phyloP scores from a whole-genome alignment of 805 yeast species.

The Pichia sporocuriosa region DNA sequence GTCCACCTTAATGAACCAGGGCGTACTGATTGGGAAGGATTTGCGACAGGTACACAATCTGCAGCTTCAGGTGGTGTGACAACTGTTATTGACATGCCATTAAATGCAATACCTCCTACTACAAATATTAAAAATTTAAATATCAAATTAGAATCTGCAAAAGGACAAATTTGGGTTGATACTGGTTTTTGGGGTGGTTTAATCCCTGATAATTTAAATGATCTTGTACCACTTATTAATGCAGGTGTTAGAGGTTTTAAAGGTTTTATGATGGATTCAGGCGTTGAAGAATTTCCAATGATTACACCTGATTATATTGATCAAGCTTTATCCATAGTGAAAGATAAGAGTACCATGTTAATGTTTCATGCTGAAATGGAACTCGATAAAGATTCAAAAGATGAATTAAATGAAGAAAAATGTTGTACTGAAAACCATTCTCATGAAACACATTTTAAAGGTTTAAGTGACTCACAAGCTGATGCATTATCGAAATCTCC shows the following conservation, averaged over 20 bases:
- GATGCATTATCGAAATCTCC: conserved; percentile 50
- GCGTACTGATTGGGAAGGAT: conserved; percentile 98
- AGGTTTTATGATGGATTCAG: conserved; percentile 86
- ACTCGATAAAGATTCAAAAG: conserved; percentile 9
- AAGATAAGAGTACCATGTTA: conserved; percentile 59
- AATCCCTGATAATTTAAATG: conserved; percentile 67
- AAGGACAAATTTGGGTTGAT: conserved; percentile 83
- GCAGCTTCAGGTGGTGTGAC: conserved; percentile 97
- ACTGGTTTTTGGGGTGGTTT: conserved; percentile 97
- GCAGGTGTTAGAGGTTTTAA: conserved; percentile 93
- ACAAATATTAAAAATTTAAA: conserved; percentile 74
- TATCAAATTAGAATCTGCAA: conserved; percentile 70
- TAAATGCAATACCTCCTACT: conserved; percentile 94
- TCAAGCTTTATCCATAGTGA: conserved; percentile 56
- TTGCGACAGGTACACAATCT: conserved; percentile 90
- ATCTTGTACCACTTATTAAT: conserved; percentile 66
- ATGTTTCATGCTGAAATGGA: conserved; percentile 94
- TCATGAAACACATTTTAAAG: conserved; percentile 3
- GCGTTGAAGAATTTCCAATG: conserved; percentile 95
- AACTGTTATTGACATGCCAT: conserved; percentile 92
- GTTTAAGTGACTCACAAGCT: conserved; percentile 44
- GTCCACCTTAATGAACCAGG: conserved; percentile 97
- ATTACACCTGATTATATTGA: conserved; percentile 59
- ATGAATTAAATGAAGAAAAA: conserved; percentile 17
- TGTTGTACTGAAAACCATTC: conserved; percentile 17